Evolutionary conservation across 108 stramenopile species (phyloP).

Genomic region (Cyclotella distinguenda): DNA sequence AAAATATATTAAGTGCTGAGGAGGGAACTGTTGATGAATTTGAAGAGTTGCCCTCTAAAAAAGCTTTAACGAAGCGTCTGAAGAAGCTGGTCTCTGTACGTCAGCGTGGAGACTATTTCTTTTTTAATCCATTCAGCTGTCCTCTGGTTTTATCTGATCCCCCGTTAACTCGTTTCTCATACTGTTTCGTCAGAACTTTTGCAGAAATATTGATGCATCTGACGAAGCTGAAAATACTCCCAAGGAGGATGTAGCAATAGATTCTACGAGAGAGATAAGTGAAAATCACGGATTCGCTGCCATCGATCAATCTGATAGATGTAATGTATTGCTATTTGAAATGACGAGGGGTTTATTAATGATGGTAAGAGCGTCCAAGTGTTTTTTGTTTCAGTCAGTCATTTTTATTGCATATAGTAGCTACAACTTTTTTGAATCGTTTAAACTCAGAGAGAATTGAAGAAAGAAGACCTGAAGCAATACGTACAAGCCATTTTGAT

Average conservation of each 20-base stretch:
- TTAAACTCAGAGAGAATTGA: too few relatives aligned
- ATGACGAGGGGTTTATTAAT: slow-evolving; percentile 53
- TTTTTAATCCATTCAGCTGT: too few relatives aligned
- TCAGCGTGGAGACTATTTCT: slow-evolving; percentile 23
- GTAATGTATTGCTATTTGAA: slow-evolving; percentile 68
- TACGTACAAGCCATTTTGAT: slow-evolving; percentile 17
- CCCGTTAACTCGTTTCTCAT: too few relatives aligned
- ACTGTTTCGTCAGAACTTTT: too few relatives aligned
- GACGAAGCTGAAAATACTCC: slow-evolving; percentile 30
- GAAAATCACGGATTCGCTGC: slow-evolving; percentile 50
- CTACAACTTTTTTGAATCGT: too few relatives aligned
- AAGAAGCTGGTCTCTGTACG: slow-evolving; percentile 53
- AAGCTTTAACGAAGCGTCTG: slow-evolving; percentile 67
- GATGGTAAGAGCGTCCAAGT: neutral
- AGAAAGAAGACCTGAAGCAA: too few relatives aligned
- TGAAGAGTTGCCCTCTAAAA: slow-evolving; percentile 69
- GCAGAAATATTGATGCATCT: neutral
- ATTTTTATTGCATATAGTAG: neutral
- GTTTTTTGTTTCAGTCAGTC: neutral
- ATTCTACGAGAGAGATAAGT: neutral
- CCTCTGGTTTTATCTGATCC: too few relatives aligned
- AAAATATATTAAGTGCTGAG: slow-evolving; percentile 6
- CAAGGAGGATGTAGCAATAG: slow-evolving; percentile 7
- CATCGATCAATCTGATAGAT: slow-evolving; percentile 59
- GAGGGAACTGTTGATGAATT: slow-evolving; percentile 17